These are phyloP conservation scores for Penicillium sp. DNA, from an alignment of 2,329 filamentous ascomycete species.

Conservation along the genomic window DNA sequence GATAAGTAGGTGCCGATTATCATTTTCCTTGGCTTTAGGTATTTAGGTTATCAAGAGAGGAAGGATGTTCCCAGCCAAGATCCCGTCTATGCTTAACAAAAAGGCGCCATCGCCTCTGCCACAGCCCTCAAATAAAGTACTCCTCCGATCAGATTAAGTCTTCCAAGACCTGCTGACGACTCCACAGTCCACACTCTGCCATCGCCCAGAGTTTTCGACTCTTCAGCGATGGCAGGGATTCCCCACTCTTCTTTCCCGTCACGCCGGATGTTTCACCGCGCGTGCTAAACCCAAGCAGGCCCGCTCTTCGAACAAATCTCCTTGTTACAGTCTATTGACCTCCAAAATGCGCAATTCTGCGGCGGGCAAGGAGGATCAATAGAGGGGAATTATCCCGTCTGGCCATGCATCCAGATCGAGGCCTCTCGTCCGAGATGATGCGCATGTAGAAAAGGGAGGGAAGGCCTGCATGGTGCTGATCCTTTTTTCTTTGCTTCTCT, in stretches of 20 bases:
- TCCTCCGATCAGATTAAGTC: not conserved
- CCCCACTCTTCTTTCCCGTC: conserved; percentile 7
- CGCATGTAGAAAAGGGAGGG: not conserved
- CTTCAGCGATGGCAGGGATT: conserved; percentile 8
- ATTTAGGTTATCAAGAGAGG: no score
- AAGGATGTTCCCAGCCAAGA: no score
- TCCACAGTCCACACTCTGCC: not conserved
- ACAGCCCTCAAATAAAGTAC: not conserved
- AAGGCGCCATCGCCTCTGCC: not conserved
- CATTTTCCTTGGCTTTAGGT: no score
- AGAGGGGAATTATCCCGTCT: conserved; percentile 3
- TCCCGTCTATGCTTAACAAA: not conserved
- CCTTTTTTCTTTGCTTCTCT: not conserved
- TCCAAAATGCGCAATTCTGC: conserved; percentile 1
- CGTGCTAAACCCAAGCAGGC: conserved; percentile 8
- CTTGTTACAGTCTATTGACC: not conserved
- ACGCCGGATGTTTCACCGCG: conserved; percentile 10
- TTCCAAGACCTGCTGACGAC: not conserved
- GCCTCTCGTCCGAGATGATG: not conserved
- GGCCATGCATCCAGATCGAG: not conserved
- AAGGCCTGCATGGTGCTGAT: no score
- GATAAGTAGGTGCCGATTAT: no score
- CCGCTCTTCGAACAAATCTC: conserved; percentile 2
- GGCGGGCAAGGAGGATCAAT: not conserved
- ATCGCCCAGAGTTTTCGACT: not conserved